Evolutionary conservation across 140 eudicot genomes (phyloP), one percentile per base, ranked within the genome.

Genomic region (Erigeron philadelphicus): DNA sequence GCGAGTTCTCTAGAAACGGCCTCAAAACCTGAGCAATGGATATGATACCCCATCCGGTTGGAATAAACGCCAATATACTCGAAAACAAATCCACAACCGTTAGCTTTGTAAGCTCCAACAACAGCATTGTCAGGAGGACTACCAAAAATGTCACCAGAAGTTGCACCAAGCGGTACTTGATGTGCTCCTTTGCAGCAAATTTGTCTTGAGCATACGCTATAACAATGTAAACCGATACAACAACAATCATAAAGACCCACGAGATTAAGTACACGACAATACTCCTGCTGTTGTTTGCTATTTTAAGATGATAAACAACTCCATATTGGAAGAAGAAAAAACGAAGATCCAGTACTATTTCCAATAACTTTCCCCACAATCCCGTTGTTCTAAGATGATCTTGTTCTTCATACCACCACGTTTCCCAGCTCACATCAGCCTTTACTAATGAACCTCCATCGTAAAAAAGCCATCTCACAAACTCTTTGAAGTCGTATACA

Each of bases 401-500:
- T 40, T 92, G 98, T 58, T 92, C 98, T 64, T 92, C 98, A 16
- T 92, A 88, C 98, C 98, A 92, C 98, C 98, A 92, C 0, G 89
- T 86, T 80, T 92, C 96, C 98, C 96, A 92, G 73, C 96, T 86
- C 23, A 75, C 81, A 49, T 92, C 96, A 7, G 95, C 96, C 78
- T 84, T 88, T 6, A 84, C 80, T 12, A 87, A 78, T 62, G 86
- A 74, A 8, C 95, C 98, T 11, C 88, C 77, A 18, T 70, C 67
- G 66, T 74, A 82, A 90, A 90, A 92, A n/a, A 92, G 56, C 98
- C 98, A 92, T 53, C 70, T 77, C 61, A 92, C 78, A 11, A 92
- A 92, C 16, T 79, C 95, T 3, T 88, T 95, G 43, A 92, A 92
- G 41, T 92, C 98, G 46, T 92, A 86, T 10, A 92, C 98, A 3